These are phyloP conservation scores for Volvox carteri DNA, from an alignment of 163 green algal species.

Conservation along the genomic window DNA sequence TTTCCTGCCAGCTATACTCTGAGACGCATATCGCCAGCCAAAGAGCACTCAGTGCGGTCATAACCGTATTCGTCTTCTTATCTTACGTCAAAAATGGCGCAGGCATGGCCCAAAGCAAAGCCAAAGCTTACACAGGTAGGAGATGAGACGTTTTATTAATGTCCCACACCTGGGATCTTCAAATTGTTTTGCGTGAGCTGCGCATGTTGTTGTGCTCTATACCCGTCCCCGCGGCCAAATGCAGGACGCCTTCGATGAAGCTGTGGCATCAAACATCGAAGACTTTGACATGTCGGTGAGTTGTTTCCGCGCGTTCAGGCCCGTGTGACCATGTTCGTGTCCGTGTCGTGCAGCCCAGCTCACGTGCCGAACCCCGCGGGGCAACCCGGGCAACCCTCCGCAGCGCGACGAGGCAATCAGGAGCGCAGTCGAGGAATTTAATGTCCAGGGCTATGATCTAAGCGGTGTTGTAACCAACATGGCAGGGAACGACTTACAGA, in stretches of 20 bases:
- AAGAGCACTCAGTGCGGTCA: too few species aligned
- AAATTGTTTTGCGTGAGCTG: too few species aligned
- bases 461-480: constrained; percentile 64
- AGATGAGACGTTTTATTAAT: not conserved
- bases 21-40: too few species aligned
- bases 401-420: constrained; percentile 86
- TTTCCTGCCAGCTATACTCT: too few species aligned
- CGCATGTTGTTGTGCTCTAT: too few species aligned
- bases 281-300: constrained; percentile 91
- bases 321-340: not conserved
- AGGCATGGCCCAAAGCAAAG: constrained; percentile 58
- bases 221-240: not conserved
- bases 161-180: too few species aligned
- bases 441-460: constrained; percentile 77
- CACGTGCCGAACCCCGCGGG: not conserved
- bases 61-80: constrained; percentile 1
- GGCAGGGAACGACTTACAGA: constrained; percentile 46
- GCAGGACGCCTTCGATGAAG: constrained; percentile 90
- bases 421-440: constrained; percentile 84
- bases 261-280: constrained; percentile 87
- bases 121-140: constrained; percentile 60
- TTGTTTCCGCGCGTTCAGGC: too few species aligned
- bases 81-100: constrained; percentile 44
- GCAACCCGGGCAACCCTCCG: not conserved
- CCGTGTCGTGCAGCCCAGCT: too few species aligned